Evolutionary conservation across 2,329 filamentous ascomycete species (phyloP), one percentile per base, ranked within the genome.

Genomic region (Stagonosporopsis rhizophila): DNA sequence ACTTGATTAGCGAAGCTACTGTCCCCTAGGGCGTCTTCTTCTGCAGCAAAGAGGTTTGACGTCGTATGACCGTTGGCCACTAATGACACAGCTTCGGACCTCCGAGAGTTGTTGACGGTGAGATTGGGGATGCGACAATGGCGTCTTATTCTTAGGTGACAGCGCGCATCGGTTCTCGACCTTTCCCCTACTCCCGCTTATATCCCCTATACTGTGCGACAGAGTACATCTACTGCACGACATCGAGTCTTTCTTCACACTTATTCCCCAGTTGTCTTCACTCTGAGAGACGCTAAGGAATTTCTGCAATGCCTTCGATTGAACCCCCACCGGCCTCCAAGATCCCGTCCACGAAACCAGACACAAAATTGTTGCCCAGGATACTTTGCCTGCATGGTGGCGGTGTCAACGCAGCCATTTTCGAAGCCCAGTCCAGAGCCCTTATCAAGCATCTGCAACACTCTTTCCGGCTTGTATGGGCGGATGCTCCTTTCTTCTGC

Each of bases 371-470:
- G 11, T 69, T 81, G 37, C 89, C 89, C 3, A 87, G 89, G 56
- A 86, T 93, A 64, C 87, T 93, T 64, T 92, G 89, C 76, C 85
- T 93, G n/a, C 90, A 93, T 74, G 90, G 90, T 71, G 90, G 89
- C 66, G 90, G 90, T 58, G 86, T 88, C 61, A 92, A 89, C 68
- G 87, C 83, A n/a, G 71, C 81, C 37, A 85, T 92, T 72, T 92
- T 92, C 78, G 79, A 82, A 58, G 73, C 83, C 11, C 90, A 93
- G 77, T 85, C 86, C 64, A 89, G 90, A 59, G 78, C 78, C 5
- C 74, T 86, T 6, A 77, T 79, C 49, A 69, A 72, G 42, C 69
- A 77, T 50, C 82, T 92, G 0, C 71, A 76, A 40, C 73, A 81
- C 6, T 75, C 82, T 41, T 91, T 92, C 73, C 86, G 90, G 37